Conservation (phyloP, 768 basidiomycete genomes). For the Suillus placidus region DNA sequence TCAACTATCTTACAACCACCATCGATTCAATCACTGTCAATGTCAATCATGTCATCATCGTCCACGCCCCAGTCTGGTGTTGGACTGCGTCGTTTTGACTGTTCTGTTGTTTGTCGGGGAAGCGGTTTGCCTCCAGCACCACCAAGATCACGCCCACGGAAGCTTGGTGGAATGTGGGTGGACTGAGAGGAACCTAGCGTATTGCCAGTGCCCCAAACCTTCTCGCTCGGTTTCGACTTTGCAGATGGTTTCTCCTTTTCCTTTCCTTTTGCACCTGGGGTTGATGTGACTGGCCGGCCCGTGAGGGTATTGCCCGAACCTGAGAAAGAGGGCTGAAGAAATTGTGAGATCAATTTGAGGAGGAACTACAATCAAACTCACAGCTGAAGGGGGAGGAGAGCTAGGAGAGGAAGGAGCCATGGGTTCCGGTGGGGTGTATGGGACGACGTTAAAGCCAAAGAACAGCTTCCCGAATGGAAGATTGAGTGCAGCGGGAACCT, state of each 20-base stretch:
- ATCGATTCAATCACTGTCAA: slow-evolving; percentile 70
- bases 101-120: slow-evolving; percentile 46
- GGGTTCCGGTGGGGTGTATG: slow-evolving; percentile 58
- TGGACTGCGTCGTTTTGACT: slow-evolving; percentile 52
- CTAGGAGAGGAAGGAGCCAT: slow-evolving; percentile 29
- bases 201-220: slow-evolving; percentile 53
- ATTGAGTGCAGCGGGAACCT: slow-evolving; percentile 87
- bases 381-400: slow-evolving; percentile 32
- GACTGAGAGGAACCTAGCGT: slow-evolving; percentile 46
- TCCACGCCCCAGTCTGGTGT: slow-evolving; percentile 86
- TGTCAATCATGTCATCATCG: slow-evolving; percentile 80
- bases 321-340: slow-evolving; percentile 49
- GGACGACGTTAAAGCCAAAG: slow-evolving; percentile 87
- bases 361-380: slow-evolving; percentile 22
- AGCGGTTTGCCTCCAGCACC: slow-evolving; percentile 54
- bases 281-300: slow-evolving; percentile 45
- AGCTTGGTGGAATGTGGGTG: slow-evolving; percentile 35
- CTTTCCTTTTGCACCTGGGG: slow-evolving; percentile 57
- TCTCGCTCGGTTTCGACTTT: slow-evolving; percentile 31
- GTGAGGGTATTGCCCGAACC: slow-evolving; percentile 72
- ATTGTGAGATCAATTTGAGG: background rate
- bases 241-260: slow-evolving; percentile 41
- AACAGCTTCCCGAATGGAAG: slow-evolving; percentile 94
- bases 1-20: slow-evolving; percentile 48
- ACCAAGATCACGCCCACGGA: slow-evolving; percentile 46